These are phyloP conservation scores for Zygosaccharomyces kombuchaensis DNA, from an alignment of 805 yeast genomes.

Conservation along the genomic window DNA sequence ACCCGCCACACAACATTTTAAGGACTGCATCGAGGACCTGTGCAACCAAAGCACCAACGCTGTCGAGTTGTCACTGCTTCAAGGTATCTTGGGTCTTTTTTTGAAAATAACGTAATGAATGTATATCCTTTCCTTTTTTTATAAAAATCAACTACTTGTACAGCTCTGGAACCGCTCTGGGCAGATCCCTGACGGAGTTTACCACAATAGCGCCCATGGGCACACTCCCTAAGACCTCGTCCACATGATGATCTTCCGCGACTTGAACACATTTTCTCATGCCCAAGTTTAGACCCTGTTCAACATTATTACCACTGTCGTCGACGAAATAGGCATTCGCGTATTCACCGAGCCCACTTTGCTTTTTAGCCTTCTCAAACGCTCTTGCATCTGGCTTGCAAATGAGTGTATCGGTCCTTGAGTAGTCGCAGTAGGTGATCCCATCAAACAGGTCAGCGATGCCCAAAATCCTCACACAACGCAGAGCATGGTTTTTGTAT, in stretches of 20 bases:
- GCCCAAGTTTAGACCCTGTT: conserved; percentile 66
- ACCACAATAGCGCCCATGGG: conserved; percentile 49
- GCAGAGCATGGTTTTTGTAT: conserved; percentile 79
- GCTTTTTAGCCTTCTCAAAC: conserved; percentile 58
- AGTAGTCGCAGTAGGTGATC: conserved; percentile 84
- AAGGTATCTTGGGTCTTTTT: conserved; percentile 22
- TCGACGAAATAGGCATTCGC: conserved; percentile 70
- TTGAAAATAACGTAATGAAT: conserved; percentile 11
- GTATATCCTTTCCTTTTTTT: neutral
- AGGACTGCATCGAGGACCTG: conserved; percentile 23
- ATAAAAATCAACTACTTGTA: conserved; percentile 29
- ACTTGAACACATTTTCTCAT: conserved; percentile 69
- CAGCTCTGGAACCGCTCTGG: conserved; percentile 47
- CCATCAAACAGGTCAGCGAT: conserved; percentile 94
- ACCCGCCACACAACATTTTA: conserved; percentile 17
- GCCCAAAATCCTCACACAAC: conserved; percentile 77
- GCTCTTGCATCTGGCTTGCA: conserved; percentile 86
- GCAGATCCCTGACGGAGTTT: conserved; percentile 53
- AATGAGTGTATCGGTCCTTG: conserved; percentile 52
- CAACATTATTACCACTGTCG: conserved; percentile 76
- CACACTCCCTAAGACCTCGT: conserved; percentile 32
- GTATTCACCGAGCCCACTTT: conserved; percentile 45
- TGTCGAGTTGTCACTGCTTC: conserved; percentile 27
- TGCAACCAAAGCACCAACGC: conserved; percentile 19
- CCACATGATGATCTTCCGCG: conserved; percentile 61